A percentile compares a stretch with the other conserved stretches of the same genome.
Conservation (phyloP, 352 stramenopile species). For the Phytopythium helicoides region DNA sequence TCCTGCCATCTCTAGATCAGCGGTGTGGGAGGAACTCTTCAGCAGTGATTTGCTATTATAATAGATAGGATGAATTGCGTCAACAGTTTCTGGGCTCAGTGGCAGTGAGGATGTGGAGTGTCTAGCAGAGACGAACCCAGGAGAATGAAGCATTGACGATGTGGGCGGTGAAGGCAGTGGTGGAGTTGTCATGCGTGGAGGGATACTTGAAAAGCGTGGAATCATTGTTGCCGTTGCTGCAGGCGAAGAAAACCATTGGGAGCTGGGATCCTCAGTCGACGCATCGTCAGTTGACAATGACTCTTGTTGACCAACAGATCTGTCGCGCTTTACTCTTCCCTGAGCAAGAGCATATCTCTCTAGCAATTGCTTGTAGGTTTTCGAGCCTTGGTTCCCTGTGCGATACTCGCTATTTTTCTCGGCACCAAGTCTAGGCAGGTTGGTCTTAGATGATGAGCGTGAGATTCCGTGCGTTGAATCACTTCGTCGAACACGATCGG, state of each 20-base stretch:
- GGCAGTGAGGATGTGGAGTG: not conserved
- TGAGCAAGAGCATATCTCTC: constrained; percentile 33
- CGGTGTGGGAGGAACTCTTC: no score
- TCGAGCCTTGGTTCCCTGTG: not conserved
- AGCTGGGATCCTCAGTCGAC: not conserved
- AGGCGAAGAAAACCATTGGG: not conserved
- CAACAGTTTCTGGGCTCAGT: not conserved
- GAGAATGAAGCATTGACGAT: no score
- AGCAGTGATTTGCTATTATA: no score
- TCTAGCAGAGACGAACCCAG: not conserved
- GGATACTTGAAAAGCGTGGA: not conserved
- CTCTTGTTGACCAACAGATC: no score
- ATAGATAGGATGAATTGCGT: not conserved
- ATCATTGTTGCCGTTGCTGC: not conserved
- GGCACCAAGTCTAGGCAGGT: not conserved
- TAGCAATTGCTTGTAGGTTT: constrained; percentile 35
- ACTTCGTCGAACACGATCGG: not conserved
- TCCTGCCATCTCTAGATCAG: no score
- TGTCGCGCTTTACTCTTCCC: constrained; percentile 12
- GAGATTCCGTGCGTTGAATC: not conserved
- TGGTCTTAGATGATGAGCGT: constrained; percentile 1
- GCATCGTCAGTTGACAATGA: no score
- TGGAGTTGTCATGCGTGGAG: not conserved
- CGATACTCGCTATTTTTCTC: not conserved
- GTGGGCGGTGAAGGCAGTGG: no score